phyloP scores from a whole-genome alignment of 225 moss, liverwort and hornwort species.

The Pseudisothecium myosuroides region DNA sequence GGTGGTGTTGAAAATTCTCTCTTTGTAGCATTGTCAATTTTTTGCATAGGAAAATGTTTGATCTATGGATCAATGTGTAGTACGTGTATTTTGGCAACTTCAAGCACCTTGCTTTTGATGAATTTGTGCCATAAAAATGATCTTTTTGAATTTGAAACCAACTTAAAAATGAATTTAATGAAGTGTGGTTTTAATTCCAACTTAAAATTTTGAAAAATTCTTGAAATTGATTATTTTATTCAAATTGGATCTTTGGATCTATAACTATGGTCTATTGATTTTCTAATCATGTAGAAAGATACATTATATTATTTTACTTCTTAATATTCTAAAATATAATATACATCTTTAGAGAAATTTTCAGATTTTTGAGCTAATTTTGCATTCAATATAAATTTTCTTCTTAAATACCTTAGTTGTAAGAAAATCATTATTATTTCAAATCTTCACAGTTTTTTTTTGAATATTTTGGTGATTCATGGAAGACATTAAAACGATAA shows the following conservation, averaged over 20 bases:
- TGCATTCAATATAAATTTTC: no score
- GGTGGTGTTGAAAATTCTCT: neutral
- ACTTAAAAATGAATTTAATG: neutral
- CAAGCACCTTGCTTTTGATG: neutral
- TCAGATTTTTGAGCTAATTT: no score
- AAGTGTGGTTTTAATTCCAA: neutral
- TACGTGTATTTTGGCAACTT: no score
- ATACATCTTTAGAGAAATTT: neutral
- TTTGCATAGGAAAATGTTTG: neutral
- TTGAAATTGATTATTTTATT: neutral
- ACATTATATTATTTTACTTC: neutral
- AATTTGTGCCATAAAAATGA: neutral
- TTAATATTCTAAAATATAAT: no score
- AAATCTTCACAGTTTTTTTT: no score
- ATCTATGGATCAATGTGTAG: neutral
- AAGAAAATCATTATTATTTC: no score
- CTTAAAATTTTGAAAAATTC: neutral
- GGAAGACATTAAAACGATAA: no score
- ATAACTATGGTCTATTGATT: neutral
- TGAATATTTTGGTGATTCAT: no score
- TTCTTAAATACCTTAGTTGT: no score
- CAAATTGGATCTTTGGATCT: fast-evolving
- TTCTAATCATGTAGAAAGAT: neutral
- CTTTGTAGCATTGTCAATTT: neutral
- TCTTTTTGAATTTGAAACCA: neutral